Evolutionary conservation across 2,329 filamentous ascomycete genomes (phyloP).

Genomic region (Trichoderma aggressivum): DNA sequence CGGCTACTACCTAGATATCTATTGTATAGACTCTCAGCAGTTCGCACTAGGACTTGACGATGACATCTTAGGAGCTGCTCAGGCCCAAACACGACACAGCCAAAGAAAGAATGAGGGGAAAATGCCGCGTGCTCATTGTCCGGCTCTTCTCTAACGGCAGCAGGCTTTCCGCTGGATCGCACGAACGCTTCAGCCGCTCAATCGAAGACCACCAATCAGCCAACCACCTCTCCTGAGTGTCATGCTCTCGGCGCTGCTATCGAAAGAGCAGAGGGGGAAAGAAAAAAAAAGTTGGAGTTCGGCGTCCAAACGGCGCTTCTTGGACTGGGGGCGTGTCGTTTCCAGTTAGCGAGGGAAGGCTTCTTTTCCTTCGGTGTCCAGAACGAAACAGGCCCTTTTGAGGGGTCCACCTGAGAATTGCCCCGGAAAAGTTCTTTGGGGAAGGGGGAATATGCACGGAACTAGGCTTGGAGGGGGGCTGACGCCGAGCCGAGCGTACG

Average conservation of each 20-base stretch:
- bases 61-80: neutral
- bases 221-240: constrained; percentile 15
- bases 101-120: neutral
- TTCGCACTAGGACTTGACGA: neutral
- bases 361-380: constrained; percentile 17
- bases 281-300: neutral
- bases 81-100: neutral
- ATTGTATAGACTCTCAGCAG: neutral
- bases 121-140: constrained; percentile 15
- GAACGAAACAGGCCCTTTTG: constrained; percentile 12
- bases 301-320: constrained; percentile 10
- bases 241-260: constrained; percentile 16
- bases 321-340: neutral
- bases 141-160: neutral
- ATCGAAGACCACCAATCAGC: constrained; percentile 4
- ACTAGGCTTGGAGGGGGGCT: constrained; percentile 9
- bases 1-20: neutral
- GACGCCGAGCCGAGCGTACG: constrained; percentile 5
- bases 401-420: constrained; percentile 6
- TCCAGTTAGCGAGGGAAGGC: constrained; percentile 7
- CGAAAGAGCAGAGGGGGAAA: neutral
- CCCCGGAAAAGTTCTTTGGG: constrained; percentile 6
- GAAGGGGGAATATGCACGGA: neutral
- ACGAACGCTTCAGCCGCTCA: constrained; percentile 16
- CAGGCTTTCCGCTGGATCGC: constrained; percentile 5